Percentiles rank a stretch among this genome's conserved stretches.
Evolutionary conservation across 192 early-diverging fungal species (phyloP).

Genomic region (Coemansia sp.): DNA sequence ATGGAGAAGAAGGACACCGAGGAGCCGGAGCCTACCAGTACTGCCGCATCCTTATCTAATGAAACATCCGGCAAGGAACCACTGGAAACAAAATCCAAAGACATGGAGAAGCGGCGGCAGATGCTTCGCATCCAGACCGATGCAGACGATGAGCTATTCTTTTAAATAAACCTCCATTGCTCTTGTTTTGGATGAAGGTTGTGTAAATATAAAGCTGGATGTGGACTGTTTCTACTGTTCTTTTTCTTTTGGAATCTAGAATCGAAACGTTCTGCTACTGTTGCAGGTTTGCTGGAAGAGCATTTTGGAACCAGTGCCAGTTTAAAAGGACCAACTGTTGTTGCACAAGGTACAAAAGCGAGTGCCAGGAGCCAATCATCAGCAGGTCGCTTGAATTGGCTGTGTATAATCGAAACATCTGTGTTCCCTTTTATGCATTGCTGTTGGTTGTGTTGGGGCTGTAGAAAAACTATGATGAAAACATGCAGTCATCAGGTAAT

Average conservation of each 20-base stretch:
- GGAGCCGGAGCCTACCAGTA: not conserved
- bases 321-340: too few relatives aligned
- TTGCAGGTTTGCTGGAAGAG: too few relatives aligned
- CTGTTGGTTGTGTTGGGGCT: not conserved
- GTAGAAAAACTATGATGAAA: not conserved
- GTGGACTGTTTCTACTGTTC: too few relatives aligned
- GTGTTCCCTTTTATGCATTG: not conserved
- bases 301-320: too few relatives aligned
- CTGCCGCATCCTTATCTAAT: not conserved
- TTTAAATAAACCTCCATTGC: not conserved
- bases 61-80: not conserved
- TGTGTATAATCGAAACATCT: too few relatives aligned
- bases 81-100: not conserved
- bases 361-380: not conserved
- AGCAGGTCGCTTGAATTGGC: too few relatives aligned
- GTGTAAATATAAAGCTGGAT: not conserved
- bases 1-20: not conserved
- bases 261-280: too few relatives aligned
- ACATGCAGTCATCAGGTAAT: not conserved
- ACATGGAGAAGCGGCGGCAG: constrained; percentile 18
- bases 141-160: not conserved
- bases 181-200: too few relatives aligned
- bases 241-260: too few relatives aligned
- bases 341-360: too few relatives aligned
- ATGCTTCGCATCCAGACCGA: constrained; percentile 45